Base-by-base conservation (phyloP, 345 rosid species). In the Eucalyptus cloeziana region DNA sequence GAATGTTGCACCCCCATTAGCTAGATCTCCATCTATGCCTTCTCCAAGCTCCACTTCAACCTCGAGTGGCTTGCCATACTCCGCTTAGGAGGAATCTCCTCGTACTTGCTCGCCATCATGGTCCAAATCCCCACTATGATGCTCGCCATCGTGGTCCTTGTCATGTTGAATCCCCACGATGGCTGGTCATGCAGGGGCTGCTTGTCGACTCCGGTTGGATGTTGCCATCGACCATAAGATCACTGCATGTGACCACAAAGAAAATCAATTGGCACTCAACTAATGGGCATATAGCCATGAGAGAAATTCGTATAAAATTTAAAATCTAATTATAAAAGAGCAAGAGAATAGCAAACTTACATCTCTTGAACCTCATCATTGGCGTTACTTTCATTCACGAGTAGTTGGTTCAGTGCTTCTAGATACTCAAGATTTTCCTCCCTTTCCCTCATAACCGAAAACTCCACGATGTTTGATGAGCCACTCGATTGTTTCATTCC, bases 311-410 rank as follows among this genome's bases (percentile, higher is more conserved):
- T 3, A 12, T 60, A 10, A 33, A 86, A 25, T 56, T 1, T 4
- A 44, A 40, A 62, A 81, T 9, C 15, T 11, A 19, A 8, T 31
- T 45, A 86, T 12, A 71, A 37, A 64, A 86, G 33, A 33, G n/a
- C 2, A 88, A 52, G 88, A n/a, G 4, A 60, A 86, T 80, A 31
- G 45, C 45, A 89, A 85, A 90, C 96, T 89, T 88, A 95, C 98
- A 89, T 90, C 93, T 97, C 99, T 92, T 95, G 98, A 90, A 97
- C 95, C 93, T 96, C 99, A 89, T 96, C 97, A 81, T 98, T 97
- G 94, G 94, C 95, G 94, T 91, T 93, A 25, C 97, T 94, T 92
- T 98, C 98, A 88, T 92, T 93, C 37, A 96, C 96, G 86, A 97
- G 97, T 54, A 94, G 92, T 92, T 97, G 98, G 92, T 95, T 95